These are phyloP conservation scores for Trypanosomatidae sp. DNA, from an alignment of 208 protist species.

Conservation along the genomic window DNA sequence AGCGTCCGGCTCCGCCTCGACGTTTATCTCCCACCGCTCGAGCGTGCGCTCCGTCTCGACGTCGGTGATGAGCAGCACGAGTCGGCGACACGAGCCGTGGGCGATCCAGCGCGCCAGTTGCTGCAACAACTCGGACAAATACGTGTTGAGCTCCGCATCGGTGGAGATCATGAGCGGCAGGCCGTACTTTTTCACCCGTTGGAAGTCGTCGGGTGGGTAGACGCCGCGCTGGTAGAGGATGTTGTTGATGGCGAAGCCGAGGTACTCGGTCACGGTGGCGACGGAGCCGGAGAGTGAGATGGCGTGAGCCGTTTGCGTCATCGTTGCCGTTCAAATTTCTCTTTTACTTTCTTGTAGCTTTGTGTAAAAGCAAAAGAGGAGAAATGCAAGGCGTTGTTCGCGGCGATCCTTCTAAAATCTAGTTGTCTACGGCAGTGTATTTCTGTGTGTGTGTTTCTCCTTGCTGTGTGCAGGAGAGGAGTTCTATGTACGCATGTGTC, in stretches of 20 bases:
- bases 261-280: conserved; percentile 98
- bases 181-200: conserved; percentile 94
- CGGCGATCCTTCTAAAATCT: no score
- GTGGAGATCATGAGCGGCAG: conserved; percentile 94
- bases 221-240: conserved; percentile 98
- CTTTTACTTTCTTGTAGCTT: no score
- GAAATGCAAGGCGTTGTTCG: no score
- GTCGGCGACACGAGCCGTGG: conserved; percentile 86
- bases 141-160: conserved; percentile 93
- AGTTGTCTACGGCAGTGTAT: no score
- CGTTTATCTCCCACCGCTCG: conserved; percentile 97
- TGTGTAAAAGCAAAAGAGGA: no score
- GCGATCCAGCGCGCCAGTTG: conserved; percentile 95
- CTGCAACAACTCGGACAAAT: conserved; percentile 94
- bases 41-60: conserved; percentile 60
- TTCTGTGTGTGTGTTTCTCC: no score
- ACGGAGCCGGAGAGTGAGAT: conserved; percentile 97
- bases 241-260: conserved; percentile 93
- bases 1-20: conserved; percentile 26
- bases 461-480: no score
- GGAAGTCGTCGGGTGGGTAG: conserved; percentile 97
- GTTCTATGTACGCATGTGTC: no score
- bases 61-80: conserved; percentile 94
- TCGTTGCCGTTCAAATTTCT: no score
- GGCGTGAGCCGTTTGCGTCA: conserved; percentile 47